Evolutionary conservation across 495 filamentous ascomycete genomes (phyloP), one percentile per base, ranked within the genome.

Genomic region (Massariosphaeria phaeospora): DNA sequence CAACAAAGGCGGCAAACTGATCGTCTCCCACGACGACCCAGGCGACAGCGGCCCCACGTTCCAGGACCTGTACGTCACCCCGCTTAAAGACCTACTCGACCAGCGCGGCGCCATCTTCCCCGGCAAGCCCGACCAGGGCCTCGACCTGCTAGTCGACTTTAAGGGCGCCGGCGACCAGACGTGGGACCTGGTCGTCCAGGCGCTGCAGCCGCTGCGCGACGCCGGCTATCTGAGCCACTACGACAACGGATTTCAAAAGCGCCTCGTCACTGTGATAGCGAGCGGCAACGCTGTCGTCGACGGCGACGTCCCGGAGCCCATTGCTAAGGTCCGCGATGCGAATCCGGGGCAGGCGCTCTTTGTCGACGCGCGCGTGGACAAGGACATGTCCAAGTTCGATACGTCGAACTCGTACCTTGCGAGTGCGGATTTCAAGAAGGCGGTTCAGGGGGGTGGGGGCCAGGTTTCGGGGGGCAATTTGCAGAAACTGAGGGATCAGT

Each of bases 221-320:
- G 68, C 71, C 29, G 76, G 75, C 30, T 88, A 80, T 68, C 70
- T 89, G 4, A 80, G 76, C 4, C 78, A 73, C 34, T 70, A 81
- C 27, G 72, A 82, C 39, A 71, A 83, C 43, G 75, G 73, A 4
- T 72, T 70, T 26, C 57, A 79, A 69, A 17, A 63, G 17, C 73
- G 84, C 2, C 80, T 83, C 4, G 66, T 95, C 15, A 94, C 88
- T 3, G 78, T 94, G 3, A 84, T 94, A 7, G 87, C 80, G 0
- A 91, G 89, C 0, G 89, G 89, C 13, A 83, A 84, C 53, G 82
- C 86, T 0, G 85, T 88, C 0, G 84, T 91, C 51, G 76, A 86
- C 39, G 38, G 26, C 3, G 20, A 43, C 17, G 3, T 24, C 2
- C 38, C 38, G 5, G 38, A 13, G 20, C 49, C 47, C 7, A 8